Evolutionary conservation across 169 alveolate genomes (phyloP).

Genomic region (Plasmodium malariae): DNA sequence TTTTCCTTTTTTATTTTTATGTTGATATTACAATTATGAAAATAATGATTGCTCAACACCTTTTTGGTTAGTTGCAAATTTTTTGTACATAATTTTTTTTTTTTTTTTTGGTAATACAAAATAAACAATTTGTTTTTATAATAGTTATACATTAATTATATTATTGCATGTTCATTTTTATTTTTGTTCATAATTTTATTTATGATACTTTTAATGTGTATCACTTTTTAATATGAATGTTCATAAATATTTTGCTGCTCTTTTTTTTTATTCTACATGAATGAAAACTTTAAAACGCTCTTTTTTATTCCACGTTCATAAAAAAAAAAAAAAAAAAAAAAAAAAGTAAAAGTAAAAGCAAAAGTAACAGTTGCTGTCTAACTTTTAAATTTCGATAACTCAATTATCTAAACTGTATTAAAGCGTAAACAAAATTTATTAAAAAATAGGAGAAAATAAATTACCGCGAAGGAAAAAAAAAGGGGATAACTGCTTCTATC

Average conservation of each 20-base stretch:
- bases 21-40: conserved; percentile 4
- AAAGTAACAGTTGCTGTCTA: not conserved
- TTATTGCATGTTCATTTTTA: conserved; percentile 7
- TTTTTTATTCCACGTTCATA: conserved; percentile 37
- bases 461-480: not conserved
- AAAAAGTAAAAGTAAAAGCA: not conserved
- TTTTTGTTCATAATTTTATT: not conserved
- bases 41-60: not conserved
- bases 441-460: not conserved
- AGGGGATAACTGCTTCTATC: not conserved
- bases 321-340: conserved; percentile 5
- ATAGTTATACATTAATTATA: not conserved
- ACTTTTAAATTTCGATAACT: conserved; percentile 6
- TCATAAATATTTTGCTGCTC: not conserved
- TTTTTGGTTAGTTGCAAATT: conserved; percentile 28
- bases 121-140: not conserved
- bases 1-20: not conserved
- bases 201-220: not conserved
- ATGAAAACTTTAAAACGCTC: not conserved
- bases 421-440: not conserved
- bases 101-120: not conserved
- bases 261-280: no score
- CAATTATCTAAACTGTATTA: not conserved
- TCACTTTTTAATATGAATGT: conserved; percentile 22
- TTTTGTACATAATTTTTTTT: not conserved